A percentile compares a stretch with the other conserved stretches of the same genome.
Evolutionary conservation across 2,329 filamentous ascomycete genomes (phyloP).

Genomic region (Ascochyta rabiei): DNA sequence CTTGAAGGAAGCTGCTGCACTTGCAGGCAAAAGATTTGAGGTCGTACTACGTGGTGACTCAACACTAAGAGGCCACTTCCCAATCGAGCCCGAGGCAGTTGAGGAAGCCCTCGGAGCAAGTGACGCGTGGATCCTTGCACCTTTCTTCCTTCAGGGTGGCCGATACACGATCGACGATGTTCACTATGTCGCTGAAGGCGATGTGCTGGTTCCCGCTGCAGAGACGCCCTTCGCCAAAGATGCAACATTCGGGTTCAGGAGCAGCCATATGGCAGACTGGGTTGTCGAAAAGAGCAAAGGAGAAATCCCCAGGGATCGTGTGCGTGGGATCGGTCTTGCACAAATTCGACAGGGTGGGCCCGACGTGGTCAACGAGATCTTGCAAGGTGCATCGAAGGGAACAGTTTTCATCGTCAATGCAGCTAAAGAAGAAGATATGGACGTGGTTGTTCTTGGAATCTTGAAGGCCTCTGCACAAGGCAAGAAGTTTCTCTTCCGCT

Average conservation of each 20-base stretch:
- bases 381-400: constrained; percentile 47
- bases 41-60: constrained; percentile 64
- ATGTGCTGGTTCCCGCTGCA: constrained; percentile 57
- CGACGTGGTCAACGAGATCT: constrained; percentile 49
- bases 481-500: constrained; percentile 55
- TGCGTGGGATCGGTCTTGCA: constrained; percentile 54
- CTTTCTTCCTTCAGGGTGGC: constrained; percentile 66
- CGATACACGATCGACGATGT: constrained; percentile 63
- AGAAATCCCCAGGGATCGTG: constrained; percentile 45
- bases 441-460: constrained; percentile 60
- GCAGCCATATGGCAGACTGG: constrained; percentile 60
- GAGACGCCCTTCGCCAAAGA: constrained; percentile 64
- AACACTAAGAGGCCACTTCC: constrained; percentile 63
- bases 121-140: constrained; percentile 62
- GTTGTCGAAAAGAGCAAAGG: constrained; percentile 61
- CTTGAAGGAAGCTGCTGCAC: constrained; percentile 53
- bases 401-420: constrained; percentile 60
- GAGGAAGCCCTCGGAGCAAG: constrained; percentile 57
- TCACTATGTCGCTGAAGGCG: constrained; percentile 63
- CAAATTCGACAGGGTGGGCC: constrained; percentile 58
- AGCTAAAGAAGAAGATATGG: constrained; percentile 61
- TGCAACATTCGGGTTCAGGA: constrained; percentile 63
- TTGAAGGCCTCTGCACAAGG: constrained; percentile 49
- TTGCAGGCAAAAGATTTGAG: constrained; percentile 54
- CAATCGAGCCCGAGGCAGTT: constrained; percentile 60